Base-by-base conservation (phyloP, 2,329 filamentous ascomycete species). In the Elsinoe batatas region DNA sequence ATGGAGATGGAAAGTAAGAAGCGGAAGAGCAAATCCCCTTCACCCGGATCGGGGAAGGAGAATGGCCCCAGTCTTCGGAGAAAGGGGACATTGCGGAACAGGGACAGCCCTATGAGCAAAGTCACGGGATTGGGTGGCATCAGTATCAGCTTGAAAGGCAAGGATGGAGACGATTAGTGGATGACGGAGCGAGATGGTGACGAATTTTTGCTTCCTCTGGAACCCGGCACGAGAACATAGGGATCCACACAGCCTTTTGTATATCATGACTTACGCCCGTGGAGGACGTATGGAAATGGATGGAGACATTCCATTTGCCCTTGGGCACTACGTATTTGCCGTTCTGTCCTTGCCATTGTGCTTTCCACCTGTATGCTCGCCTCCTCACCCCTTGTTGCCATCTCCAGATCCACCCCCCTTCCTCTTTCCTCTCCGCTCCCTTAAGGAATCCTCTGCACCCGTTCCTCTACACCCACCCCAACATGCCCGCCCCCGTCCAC, bases 11-110 rank as follows among this genome's bases (percentile, higher is more conserved):
- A 42, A 47, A 51, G 37, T 5, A 55, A 38, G n/a, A 44, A 51
- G 32, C 18, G 55, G 49, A 44, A 20, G 56, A 47, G 35, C 56
- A 46, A 59, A 58, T 47, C 26, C 22, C 35, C 47, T 56, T 38
- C 42, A 54, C 46, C 44, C n/a, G 51, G 42, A 35, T 53, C 56
- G 26, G 36, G 56, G 18, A n/a, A 61, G 63, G 18, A 69, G 64
- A 56, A 57, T 15, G 32, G 38, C 32, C 67, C 65, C 33, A 68
- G 62, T 57, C 65, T 76, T 37, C 67, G 72, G 46, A 66, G 73
- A 42, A 75, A 74, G 59, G 72, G 69, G 15, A 72, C 70, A 22
- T 62, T 76, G 53, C 72, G 68, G 54, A 67, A 69, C 1, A 69
- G 68, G 40, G 74, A 76, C 47, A 66, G 67, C 3, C 65, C 69